A percentile compares a stretch with the other conserved stretches of the same genome.
Conservation (phyloP, 768 basidiomycete genomes). For the Gymnopilus dilepis region DNA sequence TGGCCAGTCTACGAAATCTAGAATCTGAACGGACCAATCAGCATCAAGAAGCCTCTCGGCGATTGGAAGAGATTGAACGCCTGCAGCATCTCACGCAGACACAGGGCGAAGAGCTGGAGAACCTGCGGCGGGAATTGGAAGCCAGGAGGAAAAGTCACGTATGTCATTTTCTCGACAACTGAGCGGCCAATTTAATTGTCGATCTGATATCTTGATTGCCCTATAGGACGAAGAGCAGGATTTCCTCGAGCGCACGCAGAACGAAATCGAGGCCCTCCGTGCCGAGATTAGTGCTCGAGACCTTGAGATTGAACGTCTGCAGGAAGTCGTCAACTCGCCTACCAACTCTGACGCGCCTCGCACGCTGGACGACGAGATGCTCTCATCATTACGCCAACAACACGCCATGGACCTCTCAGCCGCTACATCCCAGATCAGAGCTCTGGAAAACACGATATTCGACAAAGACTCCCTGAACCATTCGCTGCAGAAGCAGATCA, state of each 20-base stretch:
- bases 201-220: constrained; percentile 10
- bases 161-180: constrained; percentile 15
- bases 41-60: constrained; percentile 59
- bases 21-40: constrained; percentile 69
- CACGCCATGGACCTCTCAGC: constrained; percentile 81
- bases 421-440: constrained; percentile 79
- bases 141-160: constrained; percentile 48
- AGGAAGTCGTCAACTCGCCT: constrained; percentile 49
- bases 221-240: constrained; percentile 65
- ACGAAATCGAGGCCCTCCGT: constrained; percentile 74
- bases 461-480: constrained; percentile 75
- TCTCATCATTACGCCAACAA: constrained; percentile 72
- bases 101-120: constrained; percentile 59
- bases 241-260: constrained; percentile 65
- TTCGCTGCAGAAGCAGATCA: constrained; percentile 69
- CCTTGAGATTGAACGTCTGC: constrained; percentile 67
- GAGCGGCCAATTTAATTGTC: neutral
- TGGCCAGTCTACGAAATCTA: constrained; percentile 57
- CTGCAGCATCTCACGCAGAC: constrained; percentile 48
- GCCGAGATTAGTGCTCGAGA: constrained; percentile 65
- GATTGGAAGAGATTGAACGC: constrained; percentile 63
- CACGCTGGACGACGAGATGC: constrained; percentile 76
- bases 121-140: constrained; percentile 57
- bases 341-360: constrained; percentile 44
- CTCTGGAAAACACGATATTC: constrained; percentile 74